Evolutionary conservation across 2,329 filamentous ascomycete genomes (phyloP).

Genomic region (Paraphoma sp.): DNA sequence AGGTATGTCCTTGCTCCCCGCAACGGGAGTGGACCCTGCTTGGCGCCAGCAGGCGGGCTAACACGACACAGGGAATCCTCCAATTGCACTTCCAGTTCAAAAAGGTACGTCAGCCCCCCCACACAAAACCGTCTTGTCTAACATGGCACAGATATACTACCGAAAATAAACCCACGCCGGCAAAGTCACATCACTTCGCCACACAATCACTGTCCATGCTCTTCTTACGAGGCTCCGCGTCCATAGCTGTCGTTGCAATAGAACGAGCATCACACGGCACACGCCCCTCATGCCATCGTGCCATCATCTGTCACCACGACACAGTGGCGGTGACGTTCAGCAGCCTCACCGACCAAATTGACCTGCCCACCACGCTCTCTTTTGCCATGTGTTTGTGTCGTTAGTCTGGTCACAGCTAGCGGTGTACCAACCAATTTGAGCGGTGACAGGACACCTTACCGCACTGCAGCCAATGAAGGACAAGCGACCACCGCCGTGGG

Average conservation of each 20-base stretch:
- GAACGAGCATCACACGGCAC: not conserved
- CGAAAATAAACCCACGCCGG: slow-evolving; percentile 45
- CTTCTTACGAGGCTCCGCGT: not conserved
- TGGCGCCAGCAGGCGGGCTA: slow-evolving; percentile 24
- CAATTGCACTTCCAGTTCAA: slow-evolving; percentile 99
- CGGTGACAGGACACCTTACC: slow-evolving; percentile 20
- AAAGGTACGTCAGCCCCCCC: slow-evolving; percentile 67
- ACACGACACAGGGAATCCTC: slow-evolving; percentile 75
- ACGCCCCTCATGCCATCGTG: slow-evolving; percentile 2
- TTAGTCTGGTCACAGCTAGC: slow-evolving; percentile 10
- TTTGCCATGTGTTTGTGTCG: slow-evolving; percentile 1
- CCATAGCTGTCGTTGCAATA: slow-evolving; percentile 6
- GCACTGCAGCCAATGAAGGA: slow-evolving; percentile 17
- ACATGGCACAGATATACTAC: slow-evolving; percentile 54
- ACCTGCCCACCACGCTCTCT: slow-evolving; percentile 2
- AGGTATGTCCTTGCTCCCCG: slow-evolving; percentile 66
- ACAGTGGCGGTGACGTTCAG: slow-evolving; percentile 16
- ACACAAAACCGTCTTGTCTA: slow-evolving; percentile 15
- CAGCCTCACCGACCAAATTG: slow-evolving; percentile 4
- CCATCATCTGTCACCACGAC: slow-evolving; percentile 7
- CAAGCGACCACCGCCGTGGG: slow-evolving; percentile 3
- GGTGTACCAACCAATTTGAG: slow-evolving; percentile 18
- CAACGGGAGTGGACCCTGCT: not conserved
- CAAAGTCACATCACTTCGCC: not conserved
- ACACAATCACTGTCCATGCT: too few relatives aligned